These are phyloP conservation scores for Debaryomycetaceae sp. DNA, from an alignment of 1,139 yeast genomes.

Conservation along the genomic window DNA sequence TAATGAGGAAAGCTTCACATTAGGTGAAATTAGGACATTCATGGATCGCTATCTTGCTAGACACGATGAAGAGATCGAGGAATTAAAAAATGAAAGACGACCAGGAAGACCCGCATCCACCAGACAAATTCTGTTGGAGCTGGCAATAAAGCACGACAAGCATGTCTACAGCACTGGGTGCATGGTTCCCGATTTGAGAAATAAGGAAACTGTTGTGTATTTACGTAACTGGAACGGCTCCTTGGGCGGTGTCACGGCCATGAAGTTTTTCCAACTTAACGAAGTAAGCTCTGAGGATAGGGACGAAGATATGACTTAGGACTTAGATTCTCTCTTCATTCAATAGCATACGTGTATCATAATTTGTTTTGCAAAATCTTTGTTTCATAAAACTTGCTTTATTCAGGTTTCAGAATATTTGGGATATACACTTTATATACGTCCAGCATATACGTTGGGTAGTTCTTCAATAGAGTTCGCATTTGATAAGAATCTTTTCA, in stretches of 20 bases:
- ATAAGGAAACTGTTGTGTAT: constrained; percentile 53
- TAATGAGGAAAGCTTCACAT: constrained; percentile 37
- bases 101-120: constrained; percentile 83
- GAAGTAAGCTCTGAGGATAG: constrained; percentile 12
- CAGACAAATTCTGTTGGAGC: constrained; percentile 65
- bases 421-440: background rate
- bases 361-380: no score
- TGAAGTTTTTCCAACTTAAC: constrained; percentile 44
- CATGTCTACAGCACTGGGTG: constrained; percentile 69
- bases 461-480: background rate
- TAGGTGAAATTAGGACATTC: constrained; percentile 58
- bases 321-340: no score
- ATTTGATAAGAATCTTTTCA: background rate
- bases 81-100: constrained; percentile 59
- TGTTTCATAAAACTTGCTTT: no score
- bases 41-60: constrained; percentile 63
- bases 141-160: constrained; percentile 55
- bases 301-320: background rate
- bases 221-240: constrained; percentile 79
- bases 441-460: background rate
- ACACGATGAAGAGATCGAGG: constrained; percentile 67
- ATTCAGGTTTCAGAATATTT: background rate
- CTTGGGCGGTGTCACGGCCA: constrained; percentile 69
- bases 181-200: constrained; percentile 68
- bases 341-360: no score